Evolutionary conservation across 805 yeast genomes (phyloP).

Genomic region (Candida odintsovae): DNA sequence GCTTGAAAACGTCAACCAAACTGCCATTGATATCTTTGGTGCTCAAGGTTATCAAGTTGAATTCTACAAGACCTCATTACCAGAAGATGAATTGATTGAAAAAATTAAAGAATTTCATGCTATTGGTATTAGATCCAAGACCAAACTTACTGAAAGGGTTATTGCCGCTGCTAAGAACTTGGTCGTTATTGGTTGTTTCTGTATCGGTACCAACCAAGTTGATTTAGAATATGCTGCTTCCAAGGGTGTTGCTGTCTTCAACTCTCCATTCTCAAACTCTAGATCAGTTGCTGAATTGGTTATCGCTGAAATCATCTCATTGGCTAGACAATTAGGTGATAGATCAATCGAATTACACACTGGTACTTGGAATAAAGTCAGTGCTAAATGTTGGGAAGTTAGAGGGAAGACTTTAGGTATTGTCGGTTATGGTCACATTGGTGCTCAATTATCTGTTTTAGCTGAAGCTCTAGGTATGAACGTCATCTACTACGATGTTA

Average conservation of each 20-base stretch:
- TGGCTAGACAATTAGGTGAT: slow-evolving; percentile 96
- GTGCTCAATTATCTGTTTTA: slow-evolving; percentile 90
- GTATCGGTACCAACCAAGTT: slow-evolving; percentile 98
- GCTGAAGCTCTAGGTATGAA: slow-evolving; percentile 99
- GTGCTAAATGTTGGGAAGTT: slow-evolving; percentile 95
- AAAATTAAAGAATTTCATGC: slow-evolving; percentile 93
- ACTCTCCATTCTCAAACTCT: slow-evolving; percentile 97
- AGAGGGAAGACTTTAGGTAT: slow-evolving; percentile 98
- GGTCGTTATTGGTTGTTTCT: slow-evolving; percentile 93
- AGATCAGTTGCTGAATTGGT: slow-evolving; percentile 98
- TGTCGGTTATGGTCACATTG: slow-evolving; percentile 97
- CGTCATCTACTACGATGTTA: slow-evolving; percentile 86
- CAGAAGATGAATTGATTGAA: slow-evolving; percentile 91
- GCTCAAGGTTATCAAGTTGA: slow-evolving; percentile 97
- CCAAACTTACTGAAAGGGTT: slow-evolving; percentile 75
- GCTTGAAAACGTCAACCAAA: slow-evolving; percentile 88
- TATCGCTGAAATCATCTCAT: slow-evolving; percentile 86
- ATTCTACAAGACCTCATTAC: slow-evolving; percentile 80
- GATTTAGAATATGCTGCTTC: slow-evolving; percentile 88
- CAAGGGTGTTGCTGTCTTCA: slow-evolving; percentile 92
- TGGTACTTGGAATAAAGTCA: slow-evolving; percentile 97
- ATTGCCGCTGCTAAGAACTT: slow-evolving; percentile 84
- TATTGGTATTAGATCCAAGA: slow-evolving; percentile 96
- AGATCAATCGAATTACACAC: slow-evolving; percentile 93
- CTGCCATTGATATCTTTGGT: slow-evolving; percentile 81